These are phyloP conservation scores for Phalaenopsis hybrid DNA, from an alignment of 116 monocot genomes.

Conservation along the genomic window DNA sequence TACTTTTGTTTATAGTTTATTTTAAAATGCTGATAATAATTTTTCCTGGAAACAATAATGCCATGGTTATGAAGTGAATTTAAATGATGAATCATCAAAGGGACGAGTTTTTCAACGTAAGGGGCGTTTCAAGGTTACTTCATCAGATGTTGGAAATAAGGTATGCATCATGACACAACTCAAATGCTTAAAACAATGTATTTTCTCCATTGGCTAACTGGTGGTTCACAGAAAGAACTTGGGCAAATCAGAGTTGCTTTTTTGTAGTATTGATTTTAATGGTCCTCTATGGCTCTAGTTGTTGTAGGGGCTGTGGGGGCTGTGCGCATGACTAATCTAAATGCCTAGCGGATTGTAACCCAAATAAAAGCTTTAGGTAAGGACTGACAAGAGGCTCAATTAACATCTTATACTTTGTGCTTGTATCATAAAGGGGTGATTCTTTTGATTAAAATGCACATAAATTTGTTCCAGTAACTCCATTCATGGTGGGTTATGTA, in stretches of 20 bases:
- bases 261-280: not conserved
- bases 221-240: not conserved
- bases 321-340: not conserved
- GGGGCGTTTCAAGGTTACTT: constrained; percentile 53
- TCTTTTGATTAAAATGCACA: too few relatives aligned
- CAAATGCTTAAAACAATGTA: not conserved
- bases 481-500: too few relatives aligned
- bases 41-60: not conserved
- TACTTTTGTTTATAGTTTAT: not conserved
- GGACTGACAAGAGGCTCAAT: too few relatives aligned
- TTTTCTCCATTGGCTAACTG: not conserved
- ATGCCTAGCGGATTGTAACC: not conserved
- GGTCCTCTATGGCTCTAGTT: too few relatives aligned
- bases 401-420: too few relatives aligned
- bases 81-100: constrained; percentile 26
- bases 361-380: not conserved
- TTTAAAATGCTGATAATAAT: not conserved
- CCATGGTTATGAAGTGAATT: constrained; percentile 2
- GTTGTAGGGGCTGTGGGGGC: not conserved
- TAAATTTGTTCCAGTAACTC: too few relatives aligned
- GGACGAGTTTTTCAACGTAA: constrained; percentile 32
- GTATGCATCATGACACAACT: constrained; percentile 12
- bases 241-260: not conserved
- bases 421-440: too few relatives aligned
- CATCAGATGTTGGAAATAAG: constrained; percentile 32